phyloP scores from a whole-genome alignment of 331 rosid species.

The Cydonia oblonga region DNA sequence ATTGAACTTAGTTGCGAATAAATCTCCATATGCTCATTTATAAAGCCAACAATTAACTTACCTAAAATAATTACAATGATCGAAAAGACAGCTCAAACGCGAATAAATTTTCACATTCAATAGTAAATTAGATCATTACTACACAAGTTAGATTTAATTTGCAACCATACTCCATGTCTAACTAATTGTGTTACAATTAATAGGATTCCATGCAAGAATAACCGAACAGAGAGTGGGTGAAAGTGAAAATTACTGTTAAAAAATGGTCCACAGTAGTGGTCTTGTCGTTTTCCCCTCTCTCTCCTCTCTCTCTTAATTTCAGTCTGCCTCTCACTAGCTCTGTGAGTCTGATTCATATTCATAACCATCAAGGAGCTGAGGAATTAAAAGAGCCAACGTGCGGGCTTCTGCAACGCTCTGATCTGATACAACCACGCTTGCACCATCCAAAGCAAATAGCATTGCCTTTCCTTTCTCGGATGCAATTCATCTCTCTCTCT shows the following conservation, averaged over 20 bases:
- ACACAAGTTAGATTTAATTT: no score
- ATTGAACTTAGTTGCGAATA: background rate
- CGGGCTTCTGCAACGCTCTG: conserved; percentile 26
- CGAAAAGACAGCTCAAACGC: no score
- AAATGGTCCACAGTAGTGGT: conserved; percentile 21
- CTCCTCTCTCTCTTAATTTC: background rate
- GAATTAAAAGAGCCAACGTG: conserved; percentile 4
- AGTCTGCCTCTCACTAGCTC: background rate
- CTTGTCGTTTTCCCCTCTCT: conserved; percentile 17
- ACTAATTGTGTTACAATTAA: background rate
- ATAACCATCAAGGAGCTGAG: background rate
- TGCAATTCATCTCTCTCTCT: conserved; percentile 16
- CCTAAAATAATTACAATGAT: background rate
- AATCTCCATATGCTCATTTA: background rate
- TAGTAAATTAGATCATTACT: no score
- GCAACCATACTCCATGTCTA: background rate
- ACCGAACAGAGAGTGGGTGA: conserved; percentile 1
- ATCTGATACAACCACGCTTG: conserved; percentile 13
- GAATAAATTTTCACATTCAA: no score
- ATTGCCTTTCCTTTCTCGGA: conserved; percentile 22
- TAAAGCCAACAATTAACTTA: background rate
- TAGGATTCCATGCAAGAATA: background rate
- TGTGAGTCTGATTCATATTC: background rate
- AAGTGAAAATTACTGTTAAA: conserved; percentile 13
- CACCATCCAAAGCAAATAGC: conserved; percentile 7